phyloP scores from a whole-genome alignment of 495 filamentous ascomycete genomes.

The Apiosordaria backusii region DNA sequence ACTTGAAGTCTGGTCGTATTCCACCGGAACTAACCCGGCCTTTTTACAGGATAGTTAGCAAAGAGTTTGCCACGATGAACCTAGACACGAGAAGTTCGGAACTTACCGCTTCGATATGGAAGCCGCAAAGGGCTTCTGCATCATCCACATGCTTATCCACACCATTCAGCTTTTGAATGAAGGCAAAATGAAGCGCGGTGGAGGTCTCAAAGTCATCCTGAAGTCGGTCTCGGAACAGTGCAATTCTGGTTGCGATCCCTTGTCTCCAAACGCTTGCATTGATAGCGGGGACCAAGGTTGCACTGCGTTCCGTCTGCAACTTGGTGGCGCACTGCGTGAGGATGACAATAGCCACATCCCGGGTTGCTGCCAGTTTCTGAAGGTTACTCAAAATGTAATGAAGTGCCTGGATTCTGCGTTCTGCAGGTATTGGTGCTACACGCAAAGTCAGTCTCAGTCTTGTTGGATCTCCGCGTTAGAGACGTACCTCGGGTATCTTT shows the following conservation, averaged over 20 bases:
- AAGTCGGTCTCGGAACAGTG: conserved; percentile 66
- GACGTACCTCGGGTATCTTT: background rate
- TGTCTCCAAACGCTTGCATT: conserved; percentile 67
- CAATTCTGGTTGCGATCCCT: conserved; percentile 61
- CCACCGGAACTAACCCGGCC: conserved; percentile 28
- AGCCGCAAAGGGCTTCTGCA: conserved; percentile 37
- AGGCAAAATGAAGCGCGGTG: conserved; percentile 37
- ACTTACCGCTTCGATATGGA: conserved; percentile 39
- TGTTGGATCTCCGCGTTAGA: background rate
- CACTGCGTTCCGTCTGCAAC: conserved; percentile 53
- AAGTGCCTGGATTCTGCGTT: conserved; percentile 42
- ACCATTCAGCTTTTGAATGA: conserved; percentile 45
- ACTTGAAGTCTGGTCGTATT: conserved; percentile 21
- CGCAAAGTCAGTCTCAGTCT: conserved; percentile 10
- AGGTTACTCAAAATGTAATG: conserved; percentile 50
- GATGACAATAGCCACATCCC: conserved; percentile 63
- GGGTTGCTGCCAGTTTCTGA: conserved; percentile 63
- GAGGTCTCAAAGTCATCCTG: conserved; percentile 26
- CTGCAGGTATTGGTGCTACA: conserved; percentile 34
- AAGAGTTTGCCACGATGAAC: conserved; percentile 6
- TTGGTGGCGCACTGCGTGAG: conserved; percentile 70
- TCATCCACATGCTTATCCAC: conserved; percentile 23
- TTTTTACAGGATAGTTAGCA: conserved; percentile 21
- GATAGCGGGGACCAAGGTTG: conserved; percentile 69
- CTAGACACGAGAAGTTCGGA: background rate